A percentile compares a stretch with the other conserved stretches of the same genome.
These are phyloP conservation scores for Aphanomyces euteiches DNA, from an alignment of 352 stramenopile genomes.

Conservation along the genomic window DNA sequence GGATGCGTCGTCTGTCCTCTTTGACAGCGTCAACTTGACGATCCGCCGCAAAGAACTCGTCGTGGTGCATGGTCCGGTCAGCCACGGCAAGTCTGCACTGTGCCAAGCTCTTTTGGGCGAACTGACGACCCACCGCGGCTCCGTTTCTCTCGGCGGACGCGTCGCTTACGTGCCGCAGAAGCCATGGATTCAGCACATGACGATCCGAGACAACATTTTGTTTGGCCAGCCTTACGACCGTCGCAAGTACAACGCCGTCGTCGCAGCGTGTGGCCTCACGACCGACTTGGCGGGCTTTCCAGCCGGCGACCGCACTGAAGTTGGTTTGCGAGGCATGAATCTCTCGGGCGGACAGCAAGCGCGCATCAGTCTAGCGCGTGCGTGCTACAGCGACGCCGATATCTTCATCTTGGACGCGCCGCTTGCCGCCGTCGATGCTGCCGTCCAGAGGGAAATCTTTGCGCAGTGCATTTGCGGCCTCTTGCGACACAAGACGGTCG, in stretches of 20 bases:
- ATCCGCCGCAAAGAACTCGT: conserved; percentile 3
- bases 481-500: conserved; percentile 50
- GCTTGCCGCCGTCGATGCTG: conserved; percentile 31
- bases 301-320: conserved; percentile 27
- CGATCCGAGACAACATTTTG: conserved; percentile 77
- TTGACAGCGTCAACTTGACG: conserved; percentile 32
- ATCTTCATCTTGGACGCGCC: conserved; percentile 30
- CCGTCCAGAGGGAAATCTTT: conserved; percentile 86
- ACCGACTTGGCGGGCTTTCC: conserved; percentile 21
- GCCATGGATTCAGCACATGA: conserved; percentile 47
- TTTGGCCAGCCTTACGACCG: conserved; percentile 60
- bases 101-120: conserved; percentile 15
- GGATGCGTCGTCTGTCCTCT: conserved; percentile 33
- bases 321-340: conserved; percentile 28
- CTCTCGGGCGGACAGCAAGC: conserved; percentile 30
- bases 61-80: conserved; percentile 4
- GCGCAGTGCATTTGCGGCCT: conserved; percentile 59
- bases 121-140: neutral
- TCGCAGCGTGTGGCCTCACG: conserved; percentile 24
- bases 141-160: conserved; percentile 32
- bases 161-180: conserved; percentile 38
- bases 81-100: conserved; percentile 12
- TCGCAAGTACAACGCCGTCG: conserved; percentile 39
- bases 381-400: conserved; percentile 23
- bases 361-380: conserved; percentile 24